phyloP scores from a whole-genome alignment of 768 basidiomycete species.

The Suillus brevipes region DNA sequence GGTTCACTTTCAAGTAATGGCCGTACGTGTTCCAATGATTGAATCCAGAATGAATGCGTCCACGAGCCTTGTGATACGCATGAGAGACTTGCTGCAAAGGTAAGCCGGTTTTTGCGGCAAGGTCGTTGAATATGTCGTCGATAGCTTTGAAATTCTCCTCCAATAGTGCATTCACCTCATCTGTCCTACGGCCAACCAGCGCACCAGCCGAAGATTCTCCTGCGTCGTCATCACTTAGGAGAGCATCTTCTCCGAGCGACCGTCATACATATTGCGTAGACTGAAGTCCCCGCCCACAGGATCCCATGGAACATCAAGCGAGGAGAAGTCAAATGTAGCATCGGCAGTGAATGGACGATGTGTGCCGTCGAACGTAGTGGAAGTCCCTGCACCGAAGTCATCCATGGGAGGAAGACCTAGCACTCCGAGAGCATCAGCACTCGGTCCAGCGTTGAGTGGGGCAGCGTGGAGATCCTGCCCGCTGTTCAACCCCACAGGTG shows the following conservation, averaged over 20 bases:
- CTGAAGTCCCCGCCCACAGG: not conserved
- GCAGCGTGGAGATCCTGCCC: not conserved
- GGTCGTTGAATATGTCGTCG: not conserved
- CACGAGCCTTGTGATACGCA: constrained; percentile 10
- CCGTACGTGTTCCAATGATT: constrained; percentile 10
- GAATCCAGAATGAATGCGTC: not conserved
- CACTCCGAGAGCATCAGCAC: not conserved
- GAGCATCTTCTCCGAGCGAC: not conserved
- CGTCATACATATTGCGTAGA: not conserved
- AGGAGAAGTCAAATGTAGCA: not conserved
- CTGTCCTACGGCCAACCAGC: not conserved
- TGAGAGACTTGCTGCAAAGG: constrained; percentile 9
- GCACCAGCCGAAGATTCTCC: not conserved
- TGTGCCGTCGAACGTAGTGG: not conserved
- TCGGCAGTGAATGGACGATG: not conserved
- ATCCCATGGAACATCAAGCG: not conserved
- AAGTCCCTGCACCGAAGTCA: not conserved
- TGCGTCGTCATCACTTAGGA: no score
- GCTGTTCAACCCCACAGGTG: not conserved
- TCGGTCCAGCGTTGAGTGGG: not conserved
- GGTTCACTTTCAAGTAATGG: constrained; percentile 6
- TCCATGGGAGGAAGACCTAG: not conserved
- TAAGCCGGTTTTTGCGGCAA: not conserved
- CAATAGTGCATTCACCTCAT: not conserved
- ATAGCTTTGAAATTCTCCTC: not conserved